Conservation (phyloP, 1,284 basidiomycete genomes). For the Fomitopsis betulina region DNA sequence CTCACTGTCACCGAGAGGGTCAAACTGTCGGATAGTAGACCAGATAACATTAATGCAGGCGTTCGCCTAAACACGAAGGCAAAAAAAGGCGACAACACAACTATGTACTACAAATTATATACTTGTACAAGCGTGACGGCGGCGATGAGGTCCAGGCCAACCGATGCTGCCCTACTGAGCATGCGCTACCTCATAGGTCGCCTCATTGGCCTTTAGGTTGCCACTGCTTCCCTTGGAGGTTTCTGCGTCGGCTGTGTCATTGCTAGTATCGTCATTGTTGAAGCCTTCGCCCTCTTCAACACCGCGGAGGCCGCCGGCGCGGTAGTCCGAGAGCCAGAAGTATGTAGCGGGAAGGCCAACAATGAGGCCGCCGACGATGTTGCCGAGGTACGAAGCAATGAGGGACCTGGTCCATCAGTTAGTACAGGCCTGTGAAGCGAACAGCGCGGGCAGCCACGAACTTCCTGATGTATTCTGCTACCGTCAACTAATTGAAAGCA, state of each 20-base stretch:
- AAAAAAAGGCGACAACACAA: neutral
- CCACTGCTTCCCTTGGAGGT: constrained; percentile 4
- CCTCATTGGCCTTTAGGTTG: constrained; percentile 6
- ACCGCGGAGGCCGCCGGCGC: constrained; percentile 27
- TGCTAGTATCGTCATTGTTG: neutral
- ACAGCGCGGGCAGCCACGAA: constrained; percentile 25
- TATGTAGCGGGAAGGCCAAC: constrained; percentile 60
- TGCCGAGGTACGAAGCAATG: constrained; percentile 65
- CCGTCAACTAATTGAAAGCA: constrained; percentile 39
- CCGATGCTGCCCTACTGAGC: neutral
- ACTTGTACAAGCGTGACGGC: neutral
- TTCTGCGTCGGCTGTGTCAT: neutral
- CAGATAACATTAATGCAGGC: neutral
- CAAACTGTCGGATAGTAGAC: too few relatives aligned
- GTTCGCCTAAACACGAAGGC: neutral
- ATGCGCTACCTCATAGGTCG: constrained; percentile 9
- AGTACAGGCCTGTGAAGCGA: neutral
- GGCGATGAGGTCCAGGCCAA: neutral
- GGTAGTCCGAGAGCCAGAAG: constrained; percentile 55
- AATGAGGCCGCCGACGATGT: constrained; percentile 62
- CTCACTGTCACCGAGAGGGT: neutral
- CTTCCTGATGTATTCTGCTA: constrained; percentile 65
- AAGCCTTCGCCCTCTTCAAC: constrained; percentile 34
- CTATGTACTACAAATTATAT: neutral
- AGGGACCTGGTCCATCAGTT: constrained; percentile 43